Evolutionary conservation across 1,139 yeast species (phyloP), one percentile per base, ranked within the genome.

Genomic region (Scheffersomyces titani): DNA sequence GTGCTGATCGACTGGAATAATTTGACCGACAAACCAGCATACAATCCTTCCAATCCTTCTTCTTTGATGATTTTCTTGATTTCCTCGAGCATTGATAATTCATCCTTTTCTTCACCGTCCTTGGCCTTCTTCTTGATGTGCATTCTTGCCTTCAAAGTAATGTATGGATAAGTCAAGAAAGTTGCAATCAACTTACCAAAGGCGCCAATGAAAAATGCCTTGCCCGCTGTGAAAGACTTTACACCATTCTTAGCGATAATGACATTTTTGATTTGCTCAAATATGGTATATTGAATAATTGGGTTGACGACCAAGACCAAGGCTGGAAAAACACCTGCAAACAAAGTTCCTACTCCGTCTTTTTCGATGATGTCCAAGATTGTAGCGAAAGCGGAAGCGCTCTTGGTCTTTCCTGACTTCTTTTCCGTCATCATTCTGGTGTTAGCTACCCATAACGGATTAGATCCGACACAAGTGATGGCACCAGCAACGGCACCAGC

Each of bases 381-480:
- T 4, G 89, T 83, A 48, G 72, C 75, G 54, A 88, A 66, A 3
- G 92, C 83, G 40, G 78, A 75, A n/a, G 62, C 59, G 6, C 70
- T 61, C 51, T 54, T 48, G 6, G 49, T 46, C 62, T 70, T 69
- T 20, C 20, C 22, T 22, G 20, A 13, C 60, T 76, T 75, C 61
- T 76, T 74, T 47, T 78, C 89, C 5, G 96, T 89, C 88, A 89
- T 87, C 73, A 79, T 78, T 59, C 97, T 81, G 1, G 97, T 92
- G 70, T 92, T 92, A 55, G 94, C 96, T 47, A 92, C 97, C 98
- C 98, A 92, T 65, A 92, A 87, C 45, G 98, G 98, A 73, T 93
- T 93, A n/a, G 97, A 88, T 19, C 89, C 83, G 21, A 90, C 78
- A 57, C 93, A 90, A 2, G 98, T 92, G 50, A 92, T 84, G 7